Evolutionary conservation across 805 yeast species (phyloP), one percentile per base, ranked within the genome.

Genomic region (Jamesozyma lodderae): DNA sequence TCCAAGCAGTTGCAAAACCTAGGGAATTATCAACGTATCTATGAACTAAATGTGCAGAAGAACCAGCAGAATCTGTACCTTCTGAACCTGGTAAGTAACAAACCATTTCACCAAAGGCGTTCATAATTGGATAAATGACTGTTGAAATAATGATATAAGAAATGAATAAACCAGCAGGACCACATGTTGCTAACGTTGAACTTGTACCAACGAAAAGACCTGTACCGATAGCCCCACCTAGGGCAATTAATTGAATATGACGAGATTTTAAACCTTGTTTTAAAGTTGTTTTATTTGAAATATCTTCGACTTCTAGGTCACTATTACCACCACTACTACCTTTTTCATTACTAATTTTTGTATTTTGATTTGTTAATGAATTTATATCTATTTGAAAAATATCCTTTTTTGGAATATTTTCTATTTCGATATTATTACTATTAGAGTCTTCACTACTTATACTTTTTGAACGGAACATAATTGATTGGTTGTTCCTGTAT

Each of bases 181-280:
- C 92, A 55, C 85, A 82, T 23, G 69, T 64, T 15, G 69, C 47
- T 36, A 82, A 60, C 2, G 83, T 72, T 14, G 69, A 59, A 42
- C 84, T 83, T 2, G 86, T 72, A 53, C 86, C 85, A 23, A 85
- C 81, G 44, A 85, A 76, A 36, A 85, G 66, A 53, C 92, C 94
- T 7, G 90, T 79, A 49, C 94, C 95, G 48, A 84, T 82, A 42
- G 81, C 72, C 31, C 90, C 88, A 47, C 90, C 92, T 44, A 83
- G 67, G 36, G 92, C 87, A 64, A 83, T 82, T 75, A 83, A 70
- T 48, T 81, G 84, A 46, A 84, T 65, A 55, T 84, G 92, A 55
- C 90, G 69, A 31, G 74, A 70, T 49, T 73, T 75, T 36, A 43
- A 29, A 32, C 59, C 60, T 38, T 55, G 49, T 29, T 53, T 35